Base-by-base conservation (phyloP, 441 rosid genomes). In the Kokia cookei region DNA sequence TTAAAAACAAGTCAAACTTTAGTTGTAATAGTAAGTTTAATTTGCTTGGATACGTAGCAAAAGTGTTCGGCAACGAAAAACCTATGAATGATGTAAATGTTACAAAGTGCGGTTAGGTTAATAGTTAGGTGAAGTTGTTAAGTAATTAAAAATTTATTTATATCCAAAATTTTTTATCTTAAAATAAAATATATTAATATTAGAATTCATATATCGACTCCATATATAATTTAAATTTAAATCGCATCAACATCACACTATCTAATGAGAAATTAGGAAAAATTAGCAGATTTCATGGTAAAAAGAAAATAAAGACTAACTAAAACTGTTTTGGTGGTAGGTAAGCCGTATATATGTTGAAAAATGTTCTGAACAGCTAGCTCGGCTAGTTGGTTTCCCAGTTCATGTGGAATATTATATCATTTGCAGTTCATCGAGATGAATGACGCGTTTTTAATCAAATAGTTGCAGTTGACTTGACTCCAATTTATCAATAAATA, bases 381-480 rank as follows among this genome's bases (percentile, higher is more conserved):
- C 63, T 51, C 17, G 63, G 61, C 65, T 2, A n/a, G 24, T 7
- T 7, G 12, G 22, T 17, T 45, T 32, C 10, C 32, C 15, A 3
- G 7, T 40, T 26, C 63, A 4, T 7, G 43, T 24, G 29, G 53
- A 8, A 3, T 2, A 32, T 32, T 32, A 32, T 60, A 47, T 6
- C 15, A 17, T 69, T 32, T 66, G 10, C 22, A 5, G 4, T 19
- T 7, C 37, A 47, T 50, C 62, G 9, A 50, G 57, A 54, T 22
- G 62, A 67, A 54, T 17, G 47, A 76, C 86, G 82, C 81, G 84
- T 63, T 78, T 78, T 76, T 48, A 24, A 2, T 7, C 1, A 40
- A 64, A 0, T 62, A 73, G 2, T 45, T 1, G 13, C 64, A 51
- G 47, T 76, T 83, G 86, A 83, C 82, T 72, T 80, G 86, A 83